Evolutionary conservation across 2,329 filamentous ascomycete genomes (phyloP).

Genomic region (Colletotrichum navitas): DNA sequence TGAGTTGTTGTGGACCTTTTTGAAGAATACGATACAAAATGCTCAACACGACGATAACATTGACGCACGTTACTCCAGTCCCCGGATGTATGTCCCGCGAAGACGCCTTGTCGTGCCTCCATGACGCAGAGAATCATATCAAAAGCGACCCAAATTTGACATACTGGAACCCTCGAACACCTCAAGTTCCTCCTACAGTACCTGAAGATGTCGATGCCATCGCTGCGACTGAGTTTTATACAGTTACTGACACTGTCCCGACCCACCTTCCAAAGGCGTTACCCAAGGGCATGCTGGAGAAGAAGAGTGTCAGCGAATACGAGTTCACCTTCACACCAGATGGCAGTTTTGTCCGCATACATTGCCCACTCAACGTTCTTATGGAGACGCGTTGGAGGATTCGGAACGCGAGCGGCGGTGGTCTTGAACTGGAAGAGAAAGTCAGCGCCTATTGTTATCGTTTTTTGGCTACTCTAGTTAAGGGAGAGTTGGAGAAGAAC

Average conservation of each 20-base stretch:
- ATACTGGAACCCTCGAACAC: slow-evolving; percentile 49
- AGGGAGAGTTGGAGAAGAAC: slow-evolving; percentile 62
- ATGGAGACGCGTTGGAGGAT: slow-evolving; percentile 66
- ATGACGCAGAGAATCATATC: slow-evolving; percentile 65
- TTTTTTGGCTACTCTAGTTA: slow-evolving; percentile 62
- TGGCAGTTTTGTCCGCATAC: slow-evolving; percentile 65
- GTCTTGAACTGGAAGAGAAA: slow-evolving; percentile 61
- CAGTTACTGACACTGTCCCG: slow-evolving; percentile 64
- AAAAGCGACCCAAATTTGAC: slow-evolving; percentile 64
- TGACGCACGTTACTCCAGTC: slow-evolving; percentile 59
- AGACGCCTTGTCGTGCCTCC: slow-evolving; percentile 59
- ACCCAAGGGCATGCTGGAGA: slow-evolving; percentile 67
- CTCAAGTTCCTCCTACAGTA: slow-evolving; percentile 46
- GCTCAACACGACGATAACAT: slow-evolving; percentile 57
- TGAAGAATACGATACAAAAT: slow-evolving; percentile 45
- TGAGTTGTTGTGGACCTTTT: not conserved
- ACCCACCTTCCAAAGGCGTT: slow-evolving; percentile 50
- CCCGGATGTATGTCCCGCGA: slow-evolving; percentile 52
- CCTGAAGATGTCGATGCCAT: slow-evolving; percentile 47
- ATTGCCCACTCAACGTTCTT: slow-evolving; percentile 62
- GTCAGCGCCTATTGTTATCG: slow-evolving; percentile 62
- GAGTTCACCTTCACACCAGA: slow-evolving; percentile 64
- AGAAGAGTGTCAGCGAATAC: slow-evolving; percentile 64
- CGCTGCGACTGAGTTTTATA: slow-evolving; percentile 55
- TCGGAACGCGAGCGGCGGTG: slow-evolving; percentile 48